Conservation (phyloP, 2,329 filamentous ascomycete species). For the Lomentospora prolificans region DNA sequence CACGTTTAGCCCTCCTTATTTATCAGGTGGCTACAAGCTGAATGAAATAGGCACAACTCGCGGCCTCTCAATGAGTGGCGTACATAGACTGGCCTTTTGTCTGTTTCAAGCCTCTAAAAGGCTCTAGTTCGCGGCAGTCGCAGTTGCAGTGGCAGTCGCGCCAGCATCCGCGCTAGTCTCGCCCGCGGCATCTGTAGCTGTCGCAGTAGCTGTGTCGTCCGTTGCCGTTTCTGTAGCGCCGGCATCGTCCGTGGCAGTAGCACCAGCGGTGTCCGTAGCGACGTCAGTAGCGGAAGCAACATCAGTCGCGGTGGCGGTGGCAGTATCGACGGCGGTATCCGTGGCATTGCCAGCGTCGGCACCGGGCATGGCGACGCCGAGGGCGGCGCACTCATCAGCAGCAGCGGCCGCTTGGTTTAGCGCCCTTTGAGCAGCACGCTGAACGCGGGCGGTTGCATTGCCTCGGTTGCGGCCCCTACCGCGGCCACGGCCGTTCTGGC, state of each 20-base stretch:
- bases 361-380: neutral
- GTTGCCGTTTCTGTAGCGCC: neutral
- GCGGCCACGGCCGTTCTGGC: neutral
- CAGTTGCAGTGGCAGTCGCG: neutral
- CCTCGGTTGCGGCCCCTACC: neutral
- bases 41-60: too few species aligned
- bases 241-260: neutral
- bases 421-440: constrained; percentile 1
- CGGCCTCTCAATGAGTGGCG: too few species aligned
- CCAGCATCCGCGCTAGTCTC: neutral
- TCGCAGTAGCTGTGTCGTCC: neutral
- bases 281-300: neutral
- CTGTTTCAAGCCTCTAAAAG: too few species aligned
- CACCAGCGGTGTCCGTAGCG: neutral
- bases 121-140: neutral
- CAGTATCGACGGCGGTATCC: neutral
- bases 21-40: too few species aligned
- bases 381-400: neutral
- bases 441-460: neutral
- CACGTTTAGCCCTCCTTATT: too few species aligned
- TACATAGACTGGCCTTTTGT: too few species aligned
- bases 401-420: neutral
- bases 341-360: neutral
- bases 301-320: neutral
- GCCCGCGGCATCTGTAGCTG: neutral